phyloP scores from a whole-genome alignment of 345 rosid genomes.

The Clausena lansium region DNA sequence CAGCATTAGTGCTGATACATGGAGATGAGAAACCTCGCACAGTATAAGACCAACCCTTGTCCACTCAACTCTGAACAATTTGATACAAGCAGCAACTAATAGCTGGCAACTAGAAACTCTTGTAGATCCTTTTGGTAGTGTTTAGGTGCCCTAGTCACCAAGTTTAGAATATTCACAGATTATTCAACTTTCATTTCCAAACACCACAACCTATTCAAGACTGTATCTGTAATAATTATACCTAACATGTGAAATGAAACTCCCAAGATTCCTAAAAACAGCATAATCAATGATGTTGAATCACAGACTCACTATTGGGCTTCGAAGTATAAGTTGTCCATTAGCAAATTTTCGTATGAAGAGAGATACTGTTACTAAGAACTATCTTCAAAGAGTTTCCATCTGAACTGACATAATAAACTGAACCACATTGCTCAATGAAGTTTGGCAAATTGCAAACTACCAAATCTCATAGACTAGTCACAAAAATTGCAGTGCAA shows the following conservation, averaged over 20 bases:
- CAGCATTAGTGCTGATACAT: not conserved
- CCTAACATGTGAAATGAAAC: not conserved
- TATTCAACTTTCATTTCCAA: not conserved
- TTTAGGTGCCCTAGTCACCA: not conserved
- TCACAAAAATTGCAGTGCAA: not conserved
- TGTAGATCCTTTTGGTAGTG: not conserved
- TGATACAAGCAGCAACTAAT: not conserved
- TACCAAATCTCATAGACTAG: not conserved
- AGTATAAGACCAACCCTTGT: not conserved
- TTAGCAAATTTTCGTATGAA: not conserved
- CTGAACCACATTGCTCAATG: not conserved
- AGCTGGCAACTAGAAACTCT: not conserved
- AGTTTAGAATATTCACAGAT: not conserved
- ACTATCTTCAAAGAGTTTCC: not conserved
- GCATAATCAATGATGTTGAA: not conserved
- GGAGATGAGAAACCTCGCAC: no score
- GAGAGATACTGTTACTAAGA: not conserved
- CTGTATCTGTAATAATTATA: not conserved
- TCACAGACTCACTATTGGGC: not conserved
- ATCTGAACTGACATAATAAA: not conserved
- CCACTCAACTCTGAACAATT: slow-evolving; percentile 4
- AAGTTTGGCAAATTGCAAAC: not conserved
- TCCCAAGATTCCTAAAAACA: not conserved
- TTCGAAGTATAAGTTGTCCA: not conserved
- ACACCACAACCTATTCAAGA: not conserved